Conservation (phyloP, 1,284 basidiomycete species). For the Fistulina hepatica region DNA sequence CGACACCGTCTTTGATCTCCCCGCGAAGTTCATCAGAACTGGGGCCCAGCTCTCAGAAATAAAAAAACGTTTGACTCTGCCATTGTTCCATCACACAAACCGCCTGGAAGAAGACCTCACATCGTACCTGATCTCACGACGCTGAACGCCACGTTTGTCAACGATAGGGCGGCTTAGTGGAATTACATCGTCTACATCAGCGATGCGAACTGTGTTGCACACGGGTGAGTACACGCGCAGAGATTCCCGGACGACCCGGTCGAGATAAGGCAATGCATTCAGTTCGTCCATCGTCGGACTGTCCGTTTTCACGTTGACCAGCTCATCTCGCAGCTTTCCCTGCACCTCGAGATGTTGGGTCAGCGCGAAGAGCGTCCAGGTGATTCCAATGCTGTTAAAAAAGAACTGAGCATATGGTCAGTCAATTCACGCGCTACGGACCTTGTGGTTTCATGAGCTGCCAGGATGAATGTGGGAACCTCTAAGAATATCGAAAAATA, state of each 20-base stretch:
- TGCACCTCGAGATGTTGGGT: slow-evolving; percentile 46
- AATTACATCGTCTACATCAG: slow-evolving; percentile 42
- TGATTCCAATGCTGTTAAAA: slow-evolving; percentile 39
- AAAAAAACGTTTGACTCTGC: too few relatives aligned
- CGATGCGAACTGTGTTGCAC: slow-evolving; percentile 38
- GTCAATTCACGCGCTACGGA: too few relatives aligned
- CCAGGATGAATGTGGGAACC: slow-evolving; percentile 49
- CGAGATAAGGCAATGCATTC: slow-evolving; percentile 49
- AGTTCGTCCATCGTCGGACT: slow-evolving; percentile 51
- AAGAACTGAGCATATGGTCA: too few relatives aligned
- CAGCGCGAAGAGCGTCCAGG: slow-evolving; percentile 59
- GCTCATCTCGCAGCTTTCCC: slow-evolving; percentile 57
- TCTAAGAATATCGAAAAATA: slow-evolving; percentile 24
- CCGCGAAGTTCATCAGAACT: not conserved
- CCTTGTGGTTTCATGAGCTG: slow-evolving; percentile 75
- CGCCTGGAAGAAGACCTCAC: too few relatives aligned
- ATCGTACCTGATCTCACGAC: slow-evolving; percentile 25
- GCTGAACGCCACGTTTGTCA: slow-evolving; percentile 29
- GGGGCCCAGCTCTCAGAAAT: too few relatives aligned
- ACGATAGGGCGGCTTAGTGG: slow-evolving; percentile 37
- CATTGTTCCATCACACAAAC: too few relatives aligned
- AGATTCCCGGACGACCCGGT: slow-evolving; percentile 57
- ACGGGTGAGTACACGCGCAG: slow-evolving; percentile 60
- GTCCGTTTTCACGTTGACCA: slow-evolving; percentile 38
- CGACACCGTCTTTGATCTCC: not conserved